A percentile compares a stretch with the other conserved stretches of the same genome.
Evolutionary conservation across 2,329 filamentous ascomycete species (phyloP).

Genomic region (Colletotrichum tabaci): DNA sequence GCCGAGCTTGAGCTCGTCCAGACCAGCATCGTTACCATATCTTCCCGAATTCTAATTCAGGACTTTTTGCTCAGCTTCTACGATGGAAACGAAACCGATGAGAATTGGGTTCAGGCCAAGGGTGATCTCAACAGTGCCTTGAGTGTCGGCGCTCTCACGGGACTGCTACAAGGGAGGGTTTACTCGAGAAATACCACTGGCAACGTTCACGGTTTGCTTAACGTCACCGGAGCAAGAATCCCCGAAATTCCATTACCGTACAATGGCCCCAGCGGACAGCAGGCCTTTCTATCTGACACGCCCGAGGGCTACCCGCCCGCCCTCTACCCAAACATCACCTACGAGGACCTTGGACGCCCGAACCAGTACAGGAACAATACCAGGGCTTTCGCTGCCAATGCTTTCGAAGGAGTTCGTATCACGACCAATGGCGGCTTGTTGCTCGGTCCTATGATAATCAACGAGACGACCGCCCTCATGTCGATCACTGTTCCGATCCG

Average conservation of each 20-base stretch:
- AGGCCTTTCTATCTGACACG: conserved; percentile 73
- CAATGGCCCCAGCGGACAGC: conserved; percentile 67
- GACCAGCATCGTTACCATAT: conserved; percentile 79
- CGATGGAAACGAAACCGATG: conserved; percentile 65
- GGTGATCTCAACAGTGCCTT: conserved; percentile 82
- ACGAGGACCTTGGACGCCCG: conserved; percentile 61
- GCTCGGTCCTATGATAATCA: conserved; percentile 81
- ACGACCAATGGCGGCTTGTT: conserved; percentile 73
- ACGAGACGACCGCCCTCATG: conserved; percentile 80
- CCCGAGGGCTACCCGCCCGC: conserved; percentile 77
- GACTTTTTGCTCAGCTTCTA: conserved; percentile 67
- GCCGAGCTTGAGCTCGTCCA: conserved; percentile 85
- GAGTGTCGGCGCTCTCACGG: conserved; percentile 68
- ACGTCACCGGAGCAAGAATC: conserved; percentile 69
- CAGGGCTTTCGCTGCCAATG: conserved; percentile 61
- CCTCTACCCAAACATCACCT: conserved; percentile 86
- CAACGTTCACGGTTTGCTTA: conserved; percentile 70
- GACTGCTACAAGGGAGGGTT: conserved; percentile 79
- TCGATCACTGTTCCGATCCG: conserved; percentile 87
- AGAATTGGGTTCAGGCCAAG: conserved; percentile 73
- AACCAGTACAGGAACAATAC: conserved; percentile 60
- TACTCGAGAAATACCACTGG: conserved; percentile 79
- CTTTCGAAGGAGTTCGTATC: conserved; percentile 66
- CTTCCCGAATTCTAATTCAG: conserved; percentile 76
- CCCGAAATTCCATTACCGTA: conserved; percentile 75